Conservation (phyloP, 1,284 basidiomycete genomes). For the Omphalotus olearius region DNA sequence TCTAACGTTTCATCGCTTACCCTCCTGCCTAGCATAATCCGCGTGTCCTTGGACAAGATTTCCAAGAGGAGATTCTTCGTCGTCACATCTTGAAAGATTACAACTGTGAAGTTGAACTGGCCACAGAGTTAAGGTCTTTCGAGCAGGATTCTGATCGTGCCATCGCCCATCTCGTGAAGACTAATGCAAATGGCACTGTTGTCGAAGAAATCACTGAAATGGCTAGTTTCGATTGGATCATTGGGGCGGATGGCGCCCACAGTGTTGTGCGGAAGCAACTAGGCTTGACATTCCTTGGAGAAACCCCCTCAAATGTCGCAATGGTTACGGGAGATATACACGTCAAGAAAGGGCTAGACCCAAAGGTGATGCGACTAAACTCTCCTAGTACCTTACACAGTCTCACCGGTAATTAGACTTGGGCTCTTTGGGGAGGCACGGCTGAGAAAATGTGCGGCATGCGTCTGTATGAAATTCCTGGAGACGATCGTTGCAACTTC, state of each 20-base stretch:
- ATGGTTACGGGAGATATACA: slow-evolving; percentile 24
- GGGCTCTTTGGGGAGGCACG: slow-evolving; percentile 27
- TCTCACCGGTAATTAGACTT: background rate
- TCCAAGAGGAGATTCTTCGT: slow-evolving; percentile 23
- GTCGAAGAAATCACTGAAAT: slow-evolving; percentile 11
- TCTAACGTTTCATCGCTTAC: slow-evolving; percentile 17
- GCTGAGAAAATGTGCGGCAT: slow-evolving; percentile 20
- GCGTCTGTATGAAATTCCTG: slow-evolving; percentile 19
- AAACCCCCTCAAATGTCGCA: slow-evolving; percentile 20
- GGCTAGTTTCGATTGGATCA: slow-evolving; percentile 10
- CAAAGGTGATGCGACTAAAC: slow-evolving; percentile 23
- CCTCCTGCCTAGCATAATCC: slow-evolving; percentile 9
- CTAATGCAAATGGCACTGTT: background rate
- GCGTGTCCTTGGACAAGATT: slow-evolving; percentile 24
- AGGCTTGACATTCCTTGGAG: slow-evolving; percentile 27
- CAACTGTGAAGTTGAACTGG: slow-evolving; percentile 23
- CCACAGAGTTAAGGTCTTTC: slow-evolving; percentile 24
- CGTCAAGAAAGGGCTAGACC: slow-evolving; percentile 10
- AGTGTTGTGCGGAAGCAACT: slow-evolving; percentile 28
- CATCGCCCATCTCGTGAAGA: slow-evolving; percentile 3
- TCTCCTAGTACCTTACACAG: slow-evolving; percentile 15
- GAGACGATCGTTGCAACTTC: slow-evolving; percentile 29
- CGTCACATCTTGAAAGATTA: slow-evolving; percentile 21
- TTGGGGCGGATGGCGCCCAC: slow-evolving; percentile 38
- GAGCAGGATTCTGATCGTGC: slow-evolving; percentile 21